These are phyloP conservation scores for Colletotrichum musae DNA, from an alignment of 2,329 filamentous ascomycete genomes.

Conservation along the genomic window DNA sequence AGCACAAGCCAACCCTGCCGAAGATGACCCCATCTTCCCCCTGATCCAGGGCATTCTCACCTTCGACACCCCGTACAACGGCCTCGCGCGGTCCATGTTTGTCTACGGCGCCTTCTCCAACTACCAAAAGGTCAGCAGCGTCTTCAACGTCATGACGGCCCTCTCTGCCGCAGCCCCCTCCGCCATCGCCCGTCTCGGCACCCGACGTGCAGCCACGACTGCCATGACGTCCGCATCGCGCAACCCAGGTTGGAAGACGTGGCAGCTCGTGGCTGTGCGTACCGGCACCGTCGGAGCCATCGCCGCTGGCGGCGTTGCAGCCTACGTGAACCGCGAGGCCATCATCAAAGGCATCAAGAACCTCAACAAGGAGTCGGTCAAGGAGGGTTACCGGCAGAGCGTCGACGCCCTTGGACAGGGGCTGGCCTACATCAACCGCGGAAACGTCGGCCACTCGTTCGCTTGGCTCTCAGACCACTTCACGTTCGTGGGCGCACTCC, in stretches of 20 bases:
- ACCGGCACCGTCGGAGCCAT: constrained; percentile 87
- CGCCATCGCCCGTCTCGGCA: constrained; percentile 56
- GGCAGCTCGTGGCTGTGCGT: constrained; percentile 79
- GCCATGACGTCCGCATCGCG: constrained; percentile 42
- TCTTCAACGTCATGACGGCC: constrained; percentile 71
- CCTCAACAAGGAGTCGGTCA: constrained; percentile 63
- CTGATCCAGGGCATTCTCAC: constrained; percentile 84
- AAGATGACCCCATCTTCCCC: constrained; percentile 76
- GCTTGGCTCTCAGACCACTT: constrained; percentile 87
- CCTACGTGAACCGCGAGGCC: constrained; percentile 82
- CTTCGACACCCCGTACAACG: constrained; percentile 89
- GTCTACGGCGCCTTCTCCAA: constrained; percentile 73
- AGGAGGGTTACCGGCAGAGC: constrained; percentile 63
- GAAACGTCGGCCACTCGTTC: constrained; percentile 77
- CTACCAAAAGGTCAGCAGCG: constrained; percentile 69
- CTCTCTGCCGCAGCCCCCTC: constrained; percentile 64
- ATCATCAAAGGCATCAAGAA: constrained; percentile 68
- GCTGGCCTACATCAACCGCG: constrained; percentile 70
- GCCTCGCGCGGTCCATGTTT: constrained; percentile 72
- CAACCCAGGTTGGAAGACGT: constrained; percentile 64
- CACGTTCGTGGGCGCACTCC: constrained; percentile 86
- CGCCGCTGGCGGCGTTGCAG: constrained; percentile 83
- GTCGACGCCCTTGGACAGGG: constrained; percentile 67
- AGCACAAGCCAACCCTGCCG: constrained; percentile 54
- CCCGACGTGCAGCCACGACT: constrained; percentile 47